Percentiles rank a stretch among this genome's conserved stretches.
Conservation (phyloP, 495 filamentous ascomycete species). For the Pyrenula aspistea region DNA sequence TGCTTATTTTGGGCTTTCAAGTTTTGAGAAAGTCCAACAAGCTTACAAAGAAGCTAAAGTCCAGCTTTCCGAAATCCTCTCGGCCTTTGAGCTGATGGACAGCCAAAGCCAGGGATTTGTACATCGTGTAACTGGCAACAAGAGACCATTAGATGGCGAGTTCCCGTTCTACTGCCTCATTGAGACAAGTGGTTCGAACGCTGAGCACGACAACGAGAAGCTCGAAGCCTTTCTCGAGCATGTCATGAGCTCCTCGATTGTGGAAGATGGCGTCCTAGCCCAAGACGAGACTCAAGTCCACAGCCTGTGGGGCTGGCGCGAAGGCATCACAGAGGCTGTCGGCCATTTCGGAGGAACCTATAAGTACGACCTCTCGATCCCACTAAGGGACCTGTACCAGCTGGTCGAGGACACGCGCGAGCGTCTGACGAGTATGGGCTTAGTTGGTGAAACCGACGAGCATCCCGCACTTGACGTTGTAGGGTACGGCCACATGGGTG, state of each 20-base stretch:
- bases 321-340: constrained; percentile 78
- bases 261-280: constrained; percentile 78
- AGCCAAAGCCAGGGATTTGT: constrained; percentile 65
- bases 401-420: constrained; percentile 74
- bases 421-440: constrained; percentile 55
- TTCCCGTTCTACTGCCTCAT: constrained; percentile 93
- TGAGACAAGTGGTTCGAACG: constrained; percentile 88
- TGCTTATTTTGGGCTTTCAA: constrained; percentile 76
- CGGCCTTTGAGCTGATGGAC: constrained; percentile 97
- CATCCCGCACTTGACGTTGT: constrained; percentile 76
- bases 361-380: constrained; percentile 97
- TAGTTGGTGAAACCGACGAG: constrained; percentile 60
- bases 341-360: constrained; percentile 92
- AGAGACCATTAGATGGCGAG: constrained; percentile 65
- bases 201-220: constrained; percentile 86
- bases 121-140: constrained; percentile 58
- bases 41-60: constrained; percentile 80
- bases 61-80: constrained; percentile 87
- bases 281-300: constrained; percentile 83
- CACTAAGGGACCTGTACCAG: constrained; percentile 72
- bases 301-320: constrained; percentile 82
- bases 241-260: constrained; percentile 73
- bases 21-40: constrained; percentile 71
- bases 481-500: constrained; percentile 98
- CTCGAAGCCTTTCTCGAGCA: constrained; percentile 76